These are phyloP conservation scores for Cercophora scortea DNA, from an alignment of 495 filamentous ascomycete genomes.

Conservation along the genomic window DNA sequence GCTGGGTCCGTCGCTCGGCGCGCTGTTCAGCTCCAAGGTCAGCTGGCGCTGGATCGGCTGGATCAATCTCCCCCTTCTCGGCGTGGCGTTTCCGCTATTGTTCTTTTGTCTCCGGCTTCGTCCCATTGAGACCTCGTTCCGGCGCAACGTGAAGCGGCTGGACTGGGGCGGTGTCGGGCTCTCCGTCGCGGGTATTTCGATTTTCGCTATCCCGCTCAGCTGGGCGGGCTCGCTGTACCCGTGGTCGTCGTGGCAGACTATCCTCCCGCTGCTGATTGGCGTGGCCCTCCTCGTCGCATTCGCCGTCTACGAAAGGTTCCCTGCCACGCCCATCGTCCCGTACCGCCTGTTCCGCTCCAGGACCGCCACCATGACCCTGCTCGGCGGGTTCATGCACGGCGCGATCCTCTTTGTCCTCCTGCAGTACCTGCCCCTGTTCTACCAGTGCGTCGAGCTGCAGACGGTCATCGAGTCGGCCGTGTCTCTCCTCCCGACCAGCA, in stretches of 20 bases:
- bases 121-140: slow-evolving; percentile 9
- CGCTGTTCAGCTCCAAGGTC: background rate
- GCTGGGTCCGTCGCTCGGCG: slow-evolving; percentile 13
- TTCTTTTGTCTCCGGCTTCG: slow-evolving; percentile 28
- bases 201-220: slow-evolving; percentile 32
- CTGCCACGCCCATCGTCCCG: too few species aligned
- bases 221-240: slow-evolving; percentile 35
- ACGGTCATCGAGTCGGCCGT: too few species aligned
- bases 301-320: too few species aligned
- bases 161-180: slow-evolving; percentile 44
- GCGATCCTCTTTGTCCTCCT: too few species aligned
- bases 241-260: slow-evolving; percentile 32
- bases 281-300: background rate
- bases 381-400: too few species aligned
- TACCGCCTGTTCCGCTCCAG: too few species aligned
- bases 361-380: too few species aligned
- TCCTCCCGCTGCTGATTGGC: slow-evolving; percentile 32
- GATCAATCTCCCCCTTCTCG: slow-evolving; percentile 32
- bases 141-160: slow-evolving; percentile 16
- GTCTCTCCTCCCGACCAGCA: too few species aligned
- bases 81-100: slow-evolving; percentile 10
- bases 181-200: slow-evolving; percentile 17
- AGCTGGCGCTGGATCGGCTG: slow-evolving; percentile 38
- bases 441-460: too few species aligned
- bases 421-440: too few species aligned